Conservation (phyloP, 2,329 filamentous ascomycete genomes). For the Ascochyta rabiei region DNA sequence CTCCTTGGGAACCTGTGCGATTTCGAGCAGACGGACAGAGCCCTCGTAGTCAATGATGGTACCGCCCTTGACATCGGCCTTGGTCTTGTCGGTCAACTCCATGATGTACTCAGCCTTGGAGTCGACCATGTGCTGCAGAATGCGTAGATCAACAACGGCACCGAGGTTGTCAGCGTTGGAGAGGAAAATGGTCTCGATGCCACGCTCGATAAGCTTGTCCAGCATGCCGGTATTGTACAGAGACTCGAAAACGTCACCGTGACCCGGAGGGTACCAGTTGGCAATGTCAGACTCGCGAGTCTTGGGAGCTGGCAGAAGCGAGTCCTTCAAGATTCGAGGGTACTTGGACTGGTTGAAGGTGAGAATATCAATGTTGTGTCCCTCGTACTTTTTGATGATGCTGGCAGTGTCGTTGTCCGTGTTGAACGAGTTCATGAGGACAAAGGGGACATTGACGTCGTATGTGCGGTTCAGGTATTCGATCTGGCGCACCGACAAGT, state of each 20-base stretch:
- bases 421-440: conserved; percentile 99
- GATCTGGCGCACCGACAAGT: conserved; percentile 97
- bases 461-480: conserved; percentile 99
- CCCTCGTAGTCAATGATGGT: conserved; percentile 99
- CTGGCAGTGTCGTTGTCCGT: conserved; percentile 96
- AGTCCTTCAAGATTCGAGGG: conserved; percentile 98
- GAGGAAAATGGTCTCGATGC: conserved; percentile 97
- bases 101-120: conserved; percentile 98
- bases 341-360: conserved; percentile 99
- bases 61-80: conserved; percentile 99
- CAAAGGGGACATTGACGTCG: conserved; percentile 94
- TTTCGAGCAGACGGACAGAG: conserved; percentile 94
- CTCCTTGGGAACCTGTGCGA: conserved; percentile 99
- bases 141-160: conserved; percentile 95
- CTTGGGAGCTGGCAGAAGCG: conserved; percentile 93
- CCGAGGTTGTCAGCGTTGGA: conserved; percentile 99
- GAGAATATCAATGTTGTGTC: conserved; percentile 98
- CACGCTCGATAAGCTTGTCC: conserved; percentile 92
- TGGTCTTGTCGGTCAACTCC: conserved; percentile 99
- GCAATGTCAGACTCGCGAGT: conserved; percentile 82
- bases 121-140: conserved; percentile 99
- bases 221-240: conserved; percentile 99
- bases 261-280: conserved; percentile 98
- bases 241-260: conserved; percentile 99
- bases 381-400: conserved; percentile 99